These are phyloP conservation scores for Naganishia sp. DNA, from an alignment of 1,284 basidiomycete genomes.

Conservation along the genomic window DNA sequence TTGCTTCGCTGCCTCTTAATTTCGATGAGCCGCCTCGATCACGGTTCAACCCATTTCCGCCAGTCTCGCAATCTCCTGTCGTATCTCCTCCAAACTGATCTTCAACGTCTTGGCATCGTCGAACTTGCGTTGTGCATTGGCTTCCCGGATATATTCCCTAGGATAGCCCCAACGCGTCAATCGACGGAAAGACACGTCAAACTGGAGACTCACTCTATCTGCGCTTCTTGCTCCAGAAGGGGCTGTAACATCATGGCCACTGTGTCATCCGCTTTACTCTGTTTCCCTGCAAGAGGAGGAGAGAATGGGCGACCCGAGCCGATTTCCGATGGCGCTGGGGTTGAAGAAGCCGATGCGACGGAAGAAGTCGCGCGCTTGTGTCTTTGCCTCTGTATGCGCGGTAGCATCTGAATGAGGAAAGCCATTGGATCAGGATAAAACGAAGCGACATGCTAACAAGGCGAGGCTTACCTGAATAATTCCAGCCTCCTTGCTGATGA, in stretches of 20 bases:
- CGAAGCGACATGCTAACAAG: background rate
- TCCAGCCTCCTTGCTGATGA: slow-evolving; percentile 86
- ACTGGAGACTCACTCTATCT: slow-evolving; percentile 63
- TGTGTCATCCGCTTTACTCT: slow-evolving; percentile 55
- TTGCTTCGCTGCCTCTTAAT: background rate
- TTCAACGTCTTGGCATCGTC: slow-evolving; percentile 81
- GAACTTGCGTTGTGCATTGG: slow-evolving; percentile 79
- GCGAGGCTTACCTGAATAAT: slow-evolving; percentile 64
- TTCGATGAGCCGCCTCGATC: too few relatives aligned
- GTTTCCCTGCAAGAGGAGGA: slow-evolving; percentile 9
- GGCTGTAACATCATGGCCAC: slow-evolving; percentile 74
- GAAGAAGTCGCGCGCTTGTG: slow-evolving; percentile 30
- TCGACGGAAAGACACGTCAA: background rate
- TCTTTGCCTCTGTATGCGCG: slow-evolving; percentile 59
- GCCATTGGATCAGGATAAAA: background rate
- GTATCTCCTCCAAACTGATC: slow-evolving; percentile 72
- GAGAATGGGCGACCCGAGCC: slow-evolving; percentile 31
- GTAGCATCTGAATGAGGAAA: slow-evolving; percentile 59
- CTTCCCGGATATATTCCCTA: slow-evolving; percentile 62
- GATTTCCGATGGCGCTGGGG: slow-evolving; percentile 21
- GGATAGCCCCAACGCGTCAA: background rate
- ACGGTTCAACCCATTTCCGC: slow-evolving; percentile 17
- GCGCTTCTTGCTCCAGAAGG: slow-evolving; percentile 82
- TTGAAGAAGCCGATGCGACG: slow-evolving; percentile 20
- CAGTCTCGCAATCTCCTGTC: slow-evolving; percentile 72